Evolutionary conservation across 2,329 filamentous ascomycete genomes (phyloP), one percentile per base, ranked within the genome.

Genomic region (Ascosphaera aggregata): DNA sequence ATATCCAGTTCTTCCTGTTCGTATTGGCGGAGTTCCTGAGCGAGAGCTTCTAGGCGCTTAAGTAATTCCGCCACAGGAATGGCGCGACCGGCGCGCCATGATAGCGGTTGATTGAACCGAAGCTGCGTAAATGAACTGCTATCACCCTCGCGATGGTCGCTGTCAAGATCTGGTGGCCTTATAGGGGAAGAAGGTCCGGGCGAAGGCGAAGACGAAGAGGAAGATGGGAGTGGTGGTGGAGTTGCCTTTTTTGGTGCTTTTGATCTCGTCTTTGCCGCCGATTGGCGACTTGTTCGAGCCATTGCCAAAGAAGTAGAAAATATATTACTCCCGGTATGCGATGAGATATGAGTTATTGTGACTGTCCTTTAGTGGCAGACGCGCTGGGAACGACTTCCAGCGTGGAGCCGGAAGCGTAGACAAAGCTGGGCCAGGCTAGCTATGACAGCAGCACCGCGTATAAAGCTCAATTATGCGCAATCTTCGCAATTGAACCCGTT

Each of bases 41-140:
- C 76, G 22, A 98, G 70, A 39, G 69, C 64, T 56, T 86, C 78
- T 39, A 98, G 71, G 37, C 89, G 76, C 51, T 73, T 69, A 47
- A 94, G 65, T 38, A 98, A 71, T 47, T 85, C 82, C 46, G 71
- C 74, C 37, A 85, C 80, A 30, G 79, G 65, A 51, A 98, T 93
- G 39, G 84, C 73, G 58, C 81, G 89, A 42, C 86, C 89, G 34
- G 85, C 81, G 53, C 79, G 79, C 80, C 89, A 94, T 54, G 82
- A 80, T 41, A 98, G 65, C 45, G 81, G 67, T 53, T 94, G 76
- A 50, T 85, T 72, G 66, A 95, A 95, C 47, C 73, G 63, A 37
- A 98, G 70, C 38, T 47, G 51, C 34, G 47, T 53, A 44, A 60
- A 51, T 31, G 49, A 52, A 24, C 44, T 40, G 40, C 50, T 46